Evolutionary conservation across 2,329 filamentous ascomycete species (phyloP), one percentile per base, ranked within the genome.

Genomic region (Microcyclospora tardicrescens): DNA sequence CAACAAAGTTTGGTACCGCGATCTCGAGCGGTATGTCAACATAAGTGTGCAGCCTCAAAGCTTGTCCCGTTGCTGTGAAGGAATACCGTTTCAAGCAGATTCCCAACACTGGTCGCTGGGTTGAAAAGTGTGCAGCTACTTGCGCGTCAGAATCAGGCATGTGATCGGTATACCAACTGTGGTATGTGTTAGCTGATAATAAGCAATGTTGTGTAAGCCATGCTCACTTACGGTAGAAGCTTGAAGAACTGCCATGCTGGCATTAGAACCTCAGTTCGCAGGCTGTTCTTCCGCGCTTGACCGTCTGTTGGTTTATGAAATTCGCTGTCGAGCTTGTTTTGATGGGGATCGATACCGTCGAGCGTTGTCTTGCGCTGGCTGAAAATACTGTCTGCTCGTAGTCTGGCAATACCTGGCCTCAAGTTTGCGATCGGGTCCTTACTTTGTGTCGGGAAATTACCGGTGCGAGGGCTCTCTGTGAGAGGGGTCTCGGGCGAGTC

Each of bases 231-330:
- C 19, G 87, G 87, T 51, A 95, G 85, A 16, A 96, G 67, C 53
- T 83, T 85, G 63, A 95, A 96, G 55, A 96, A 94, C 54, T 95
- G 89, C 86, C 87, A 96, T 2, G 91, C 91, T 29, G 89, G 89
- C 67, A 96, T 94, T 42, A 89, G 79, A 11, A 96, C 82, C 52
- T 93, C 87, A 55, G 89, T 94, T 46, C 72, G 49, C 10, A 53
- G 53, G 44, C 52, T 53, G 42, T 56, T 41, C 40, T 55, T 52
- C 28, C 54, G 35, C 30, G 45, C 40, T 38, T 64, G 62, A 30
- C 58, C 49, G 64, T 61, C 31, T n/a, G 30, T 5, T 5, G 14
- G 12, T 5, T 32, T 32, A 24, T 24, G 5, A 24, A 8, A 24
- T 24, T 24, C 19, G 54, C 52, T 53, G 62, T 66, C 36, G 6